These are phyloP conservation scores for Cutaneotrichosporon sp. DNA, from an alignment of 1,284 basidiomycete genomes.

Conservation along the genomic window DNA sequence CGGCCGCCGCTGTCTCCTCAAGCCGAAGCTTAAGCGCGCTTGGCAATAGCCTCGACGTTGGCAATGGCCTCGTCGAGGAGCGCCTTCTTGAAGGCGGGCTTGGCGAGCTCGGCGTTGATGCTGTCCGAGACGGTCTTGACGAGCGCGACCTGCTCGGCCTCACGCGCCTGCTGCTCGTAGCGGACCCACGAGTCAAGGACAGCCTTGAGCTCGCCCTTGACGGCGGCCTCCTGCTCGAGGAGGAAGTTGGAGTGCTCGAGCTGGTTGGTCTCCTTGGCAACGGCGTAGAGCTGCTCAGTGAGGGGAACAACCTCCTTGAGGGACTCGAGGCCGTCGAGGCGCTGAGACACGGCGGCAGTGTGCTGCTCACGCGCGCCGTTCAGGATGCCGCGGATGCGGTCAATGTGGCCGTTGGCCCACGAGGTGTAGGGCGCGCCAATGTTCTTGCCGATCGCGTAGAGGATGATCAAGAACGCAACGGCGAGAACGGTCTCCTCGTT, in stretches of 20 bases:
- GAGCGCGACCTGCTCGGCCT: constrained; percentile 90
- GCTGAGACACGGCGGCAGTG: constrained; percentile 88
- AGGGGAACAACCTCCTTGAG: constrained; percentile 92
- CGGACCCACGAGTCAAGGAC: constrained; percentile 98
- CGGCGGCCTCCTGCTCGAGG: constrained; percentile 81
- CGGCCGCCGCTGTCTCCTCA: background rate
- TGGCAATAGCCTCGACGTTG: constrained; percentile 83
- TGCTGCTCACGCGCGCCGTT: constrained; percentile 82
- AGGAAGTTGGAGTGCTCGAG: constrained; percentile 89
- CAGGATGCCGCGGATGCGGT: constrained; percentile 78
- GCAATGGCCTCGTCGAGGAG: constrained; percentile 79
- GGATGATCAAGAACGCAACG: constrained; percentile 80
- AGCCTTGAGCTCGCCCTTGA: constrained; percentile 86
- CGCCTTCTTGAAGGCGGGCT: constrained; percentile 92
- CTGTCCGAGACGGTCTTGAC: constrained; percentile 82
- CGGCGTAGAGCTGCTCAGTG: constrained; percentile 83
- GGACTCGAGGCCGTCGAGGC: constrained; percentile 84
- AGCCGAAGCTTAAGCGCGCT: constrained; percentile 60
- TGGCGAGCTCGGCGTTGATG: constrained; percentile 76
- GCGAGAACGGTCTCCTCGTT: constrained; percentile 90
- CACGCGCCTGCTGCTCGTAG: constrained; percentile 93
- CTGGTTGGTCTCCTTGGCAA: constrained; percentile 95
- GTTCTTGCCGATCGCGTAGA: constrained; percentile 76
- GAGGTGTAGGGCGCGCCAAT: constrained; percentile 82
- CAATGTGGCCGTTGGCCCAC: constrained; percentile 87